Percentiles rank a stretch among this genome's conserved stretches.
These are phyloP conservation scores for Tuber microsphaerosporum DNA, from an alignment of 495 filamentous ascomycete species.

Conservation along the genomic window DNA sequence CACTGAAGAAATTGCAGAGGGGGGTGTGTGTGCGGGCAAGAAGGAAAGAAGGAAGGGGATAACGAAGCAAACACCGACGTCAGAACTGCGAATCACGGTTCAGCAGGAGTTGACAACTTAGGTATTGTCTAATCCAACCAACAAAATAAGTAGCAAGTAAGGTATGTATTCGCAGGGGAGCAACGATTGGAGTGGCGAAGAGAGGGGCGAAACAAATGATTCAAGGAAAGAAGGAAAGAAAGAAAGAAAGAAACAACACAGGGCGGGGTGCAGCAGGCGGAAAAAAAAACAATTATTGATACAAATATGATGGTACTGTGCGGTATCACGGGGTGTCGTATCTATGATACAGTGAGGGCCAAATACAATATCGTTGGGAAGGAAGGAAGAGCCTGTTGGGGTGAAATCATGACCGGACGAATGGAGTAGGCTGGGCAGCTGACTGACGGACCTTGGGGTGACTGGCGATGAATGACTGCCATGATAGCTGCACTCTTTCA, in stretches of 20 bases:
- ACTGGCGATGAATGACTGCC: not conserved
- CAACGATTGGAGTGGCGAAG: not conserved
- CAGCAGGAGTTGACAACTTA: not conserved
- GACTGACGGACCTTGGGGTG: not conserved
- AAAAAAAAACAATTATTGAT: conserved; percentile 26
- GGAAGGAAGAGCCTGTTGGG: not conserved
- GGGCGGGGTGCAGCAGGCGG: conserved; percentile 5
- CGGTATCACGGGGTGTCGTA: not conserved
- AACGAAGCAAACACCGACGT: conserved; percentile 7
- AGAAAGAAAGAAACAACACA: conserved; percentile 5
- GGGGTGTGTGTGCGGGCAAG: conserved; percentile 11
- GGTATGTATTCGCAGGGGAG: not conserved
- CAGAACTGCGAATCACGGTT: not conserved
- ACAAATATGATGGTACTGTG: not conserved
- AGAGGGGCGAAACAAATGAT: not conserved
- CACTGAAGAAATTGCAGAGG: conserved; percentile 1
- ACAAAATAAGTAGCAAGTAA: not conserved
- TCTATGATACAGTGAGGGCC: not conserved
- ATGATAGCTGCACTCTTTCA: not conserved
- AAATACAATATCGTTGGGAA: not conserved
- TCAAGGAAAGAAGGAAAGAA: conserved; percentile 1
- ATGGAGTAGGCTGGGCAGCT: not conserved
- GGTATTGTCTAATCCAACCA: not conserved
- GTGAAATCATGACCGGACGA: not conserved
- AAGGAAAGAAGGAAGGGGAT: conserved; percentile 2